These are phyloP conservation scores for Pholiota adiposa DNA, from an alignment of 1,284 basidiomycete species.

Conservation along the genomic window DNA sequence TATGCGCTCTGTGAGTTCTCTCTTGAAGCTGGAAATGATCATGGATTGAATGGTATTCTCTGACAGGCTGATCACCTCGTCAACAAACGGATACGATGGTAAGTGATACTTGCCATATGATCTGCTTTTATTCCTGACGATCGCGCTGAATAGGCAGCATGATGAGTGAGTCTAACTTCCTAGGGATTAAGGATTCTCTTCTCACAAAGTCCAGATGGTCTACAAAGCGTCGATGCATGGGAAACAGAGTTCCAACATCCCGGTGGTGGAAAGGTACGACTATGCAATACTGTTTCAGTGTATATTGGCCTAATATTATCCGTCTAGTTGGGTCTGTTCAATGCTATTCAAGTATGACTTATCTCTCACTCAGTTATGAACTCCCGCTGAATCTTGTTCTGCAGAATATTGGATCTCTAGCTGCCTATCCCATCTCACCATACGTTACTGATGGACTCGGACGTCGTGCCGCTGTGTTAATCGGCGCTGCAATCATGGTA, in stretches of 20 bases:
- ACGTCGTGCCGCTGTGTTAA: constrained; percentile 59
- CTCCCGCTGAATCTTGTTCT: not conserved
- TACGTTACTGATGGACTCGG: constrained; percentile 72
- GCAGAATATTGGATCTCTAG: constrained; percentile 62
- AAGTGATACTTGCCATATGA: constrained; percentile 13
- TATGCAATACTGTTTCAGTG: not conserved
- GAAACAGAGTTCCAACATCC: constrained; percentile 47
- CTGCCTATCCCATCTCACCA: constrained; percentile 63
- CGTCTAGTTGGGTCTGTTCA: constrained; percentile 58
- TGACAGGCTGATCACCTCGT: constrained; percentile 41
- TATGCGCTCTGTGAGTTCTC: constrained; percentile 34
- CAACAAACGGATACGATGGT: constrained; percentile 68
- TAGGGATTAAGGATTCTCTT: not conserved
- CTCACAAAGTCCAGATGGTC: constrained; percentile 32
- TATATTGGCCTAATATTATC: not conserved
- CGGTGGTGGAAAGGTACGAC: constrained; percentile 40
- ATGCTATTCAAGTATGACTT: constrained; percentile 60
- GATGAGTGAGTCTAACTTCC: constrained; percentile 58
- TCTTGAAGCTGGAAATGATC: not conserved
- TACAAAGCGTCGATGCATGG: constrained; percentile 46
- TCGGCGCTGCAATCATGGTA: constrained; percentile 67
- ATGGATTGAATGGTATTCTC: constrained; percentile 3
- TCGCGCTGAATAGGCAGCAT: constrained; percentile 44
- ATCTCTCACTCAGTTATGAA: not conserved
- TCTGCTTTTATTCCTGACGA: not conserved